Evolutionary conservation across 371 early-diverging fungal species (phyloP).

Genomic region (Haplosporangium sp.): DNA sequence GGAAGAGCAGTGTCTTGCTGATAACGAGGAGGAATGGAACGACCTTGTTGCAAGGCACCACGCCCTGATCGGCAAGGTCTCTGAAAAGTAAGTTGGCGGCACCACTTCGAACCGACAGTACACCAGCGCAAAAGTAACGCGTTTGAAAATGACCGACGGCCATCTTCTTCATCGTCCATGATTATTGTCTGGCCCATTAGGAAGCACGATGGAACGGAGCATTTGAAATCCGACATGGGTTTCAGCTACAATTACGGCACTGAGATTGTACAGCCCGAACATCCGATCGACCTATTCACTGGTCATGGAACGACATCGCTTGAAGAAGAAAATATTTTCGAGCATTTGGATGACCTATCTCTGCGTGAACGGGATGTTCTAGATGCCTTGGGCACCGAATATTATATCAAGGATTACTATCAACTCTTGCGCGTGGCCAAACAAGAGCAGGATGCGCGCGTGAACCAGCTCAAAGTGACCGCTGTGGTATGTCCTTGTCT

Average conservation of each 20-base stretch:
- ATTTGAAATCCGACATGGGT: background rate
- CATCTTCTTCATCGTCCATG: no score
- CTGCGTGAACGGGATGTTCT: constrained; percentile 25
- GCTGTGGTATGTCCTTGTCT: constrained; percentile 30
- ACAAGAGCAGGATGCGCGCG: constrained; percentile 32
- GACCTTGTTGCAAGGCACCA: constrained; percentile 46
- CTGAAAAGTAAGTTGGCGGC: constrained; percentile 30
- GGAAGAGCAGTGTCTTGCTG: constrained; percentile 42
- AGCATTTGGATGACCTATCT: constrained; percentile 36
- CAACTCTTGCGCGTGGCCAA: constrained; percentile 24
- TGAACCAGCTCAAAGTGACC: constrained; percentile 40
- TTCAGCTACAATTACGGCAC: constrained; percentile 47
- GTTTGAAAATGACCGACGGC: no score
- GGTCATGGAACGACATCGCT: constrained; percentile 23
- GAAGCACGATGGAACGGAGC: constrained; percentile 4
- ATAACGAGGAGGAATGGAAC: constrained; percentile 53
- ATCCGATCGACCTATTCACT: background rate
- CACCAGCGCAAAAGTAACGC: background rate
- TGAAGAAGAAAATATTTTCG: constrained; percentile 47
- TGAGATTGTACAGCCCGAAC: constrained; percentile 2
- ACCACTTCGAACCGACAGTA: background rate
- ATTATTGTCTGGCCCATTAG: background rate
- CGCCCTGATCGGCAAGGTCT: constrained; percentile 36
- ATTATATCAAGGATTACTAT: constrained; percentile 33
- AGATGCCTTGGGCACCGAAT: constrained; percentile 27